Base-by-base conservation (phyloP, 2,329 filamentous ascomycete species). In the Calonectria pseudoreteaudii region DNA sequence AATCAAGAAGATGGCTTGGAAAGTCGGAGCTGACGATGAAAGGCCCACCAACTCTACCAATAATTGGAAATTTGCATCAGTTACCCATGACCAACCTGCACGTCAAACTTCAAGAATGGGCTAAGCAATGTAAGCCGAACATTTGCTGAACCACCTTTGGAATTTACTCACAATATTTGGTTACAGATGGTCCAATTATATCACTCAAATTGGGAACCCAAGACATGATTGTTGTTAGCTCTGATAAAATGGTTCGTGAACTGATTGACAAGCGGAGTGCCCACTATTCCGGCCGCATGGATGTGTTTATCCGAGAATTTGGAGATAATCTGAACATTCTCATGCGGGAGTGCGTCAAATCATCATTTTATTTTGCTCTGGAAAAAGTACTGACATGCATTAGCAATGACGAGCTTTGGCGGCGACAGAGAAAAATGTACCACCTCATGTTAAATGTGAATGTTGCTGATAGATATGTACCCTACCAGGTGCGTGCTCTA, bases 321-420 rank as follows among this genome's bases (percentile, higher is more conserved):
- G 68, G 68, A 11, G 68, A 71, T 6, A 38, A 71, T 26, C 36
- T 71, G 16, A 71, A 71, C 26, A 71, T 71, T 47, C 31, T 66
- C 4, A 65, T 71, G 58, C 36, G 50, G 58, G 68, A 71, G 68
- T 58, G 34, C 4, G 31, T 47, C 14, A 23, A 47, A 10, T 8
- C 9, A 11, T 11, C 1, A 36, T 36, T 23, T 56, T 20, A 20
- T 13, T 20, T 18, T 47, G 6, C 41, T n/a, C n/a, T 11, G 10
- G 41, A n/a, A 47, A 47, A n/a, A n/a, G 41, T 18, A 3, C 41
- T 47, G 26, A n/a, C 23, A 14, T 13, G 20, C 38, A 4, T 6
- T n/a, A 71, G 68, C 28, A 71, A 71, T 58, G 68, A 71, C 16
- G 68, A 71, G 11, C n/a, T 71, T 13, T 71, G 68, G 68, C 58